Evolutionary conservation across 805 yeast genomes (phyloP).

Genomic region (Candida jianshihensis): DNA sequence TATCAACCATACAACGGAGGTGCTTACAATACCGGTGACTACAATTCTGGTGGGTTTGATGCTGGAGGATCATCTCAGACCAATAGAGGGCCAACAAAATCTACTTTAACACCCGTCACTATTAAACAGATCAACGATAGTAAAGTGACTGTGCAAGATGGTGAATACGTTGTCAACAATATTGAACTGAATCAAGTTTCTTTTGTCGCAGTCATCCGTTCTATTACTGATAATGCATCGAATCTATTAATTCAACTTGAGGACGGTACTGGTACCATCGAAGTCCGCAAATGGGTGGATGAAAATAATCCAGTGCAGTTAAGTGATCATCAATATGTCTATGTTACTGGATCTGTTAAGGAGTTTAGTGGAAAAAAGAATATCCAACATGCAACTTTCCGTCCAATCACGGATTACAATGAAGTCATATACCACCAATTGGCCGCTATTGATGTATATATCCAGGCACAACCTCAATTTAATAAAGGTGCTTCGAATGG

Average conservation of each 20-base stretch:
- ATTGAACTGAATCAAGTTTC: conserved; percentile 58
- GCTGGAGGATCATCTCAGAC: conserved; percentile 27
- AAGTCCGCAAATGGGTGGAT: conserved; percentile 58
- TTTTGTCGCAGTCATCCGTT: conserved; percentile 66
- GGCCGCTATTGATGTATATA: conserved; percentile 52
- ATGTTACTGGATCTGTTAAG: conserved; percentile 47
- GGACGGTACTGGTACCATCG: conserved; percentile 69
- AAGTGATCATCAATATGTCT: conserved; percentile 50
- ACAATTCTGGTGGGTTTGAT: conserved; percentile 31
- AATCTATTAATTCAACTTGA: conserved; percentile 55
- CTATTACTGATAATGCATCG: conserved; percentile 50
- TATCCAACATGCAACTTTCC: conserved; percentile 56
- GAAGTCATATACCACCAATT: conserved; percentile 63
- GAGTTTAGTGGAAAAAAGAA: conserved; percentile 60
- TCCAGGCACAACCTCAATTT: conserved; percentile 52
- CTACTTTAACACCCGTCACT: conserved; percentile 57
- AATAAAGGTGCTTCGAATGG: conserved; percentile 1
- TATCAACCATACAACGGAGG: conserved; percentile 31
- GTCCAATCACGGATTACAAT: conserved; percentile 54
- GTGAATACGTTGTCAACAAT: conserved; percentile 52
- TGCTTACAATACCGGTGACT: conserved; percentile 16
- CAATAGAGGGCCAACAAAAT: conserved; percentile 24
- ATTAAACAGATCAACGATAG: conserved; percentile 65
- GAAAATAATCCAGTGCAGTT: conserved; percentile 31
- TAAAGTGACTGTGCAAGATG: conserved; percentile 55